Conservation (phyloP, 805 yeast genomes). For the Candida germanica region DNA sequence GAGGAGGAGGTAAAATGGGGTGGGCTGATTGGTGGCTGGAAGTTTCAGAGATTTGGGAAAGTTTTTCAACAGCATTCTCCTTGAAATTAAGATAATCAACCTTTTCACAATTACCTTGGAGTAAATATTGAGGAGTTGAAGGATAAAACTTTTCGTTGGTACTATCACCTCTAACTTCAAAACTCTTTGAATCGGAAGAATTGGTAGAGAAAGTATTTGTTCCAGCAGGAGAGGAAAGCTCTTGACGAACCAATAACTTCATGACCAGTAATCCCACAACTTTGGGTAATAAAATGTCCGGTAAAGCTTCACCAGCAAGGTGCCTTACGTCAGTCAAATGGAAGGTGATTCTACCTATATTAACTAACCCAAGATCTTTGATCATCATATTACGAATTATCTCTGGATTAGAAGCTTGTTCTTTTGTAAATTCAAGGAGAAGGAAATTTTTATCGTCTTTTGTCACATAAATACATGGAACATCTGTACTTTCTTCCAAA, state of each 20-base stretch:
- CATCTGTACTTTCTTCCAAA: not conserved
- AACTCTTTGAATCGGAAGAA: slow-evolving; percentile 55
- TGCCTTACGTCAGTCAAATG: slow-evolving; percentile 71
- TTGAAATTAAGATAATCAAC: slow-evolving; percentile 60
- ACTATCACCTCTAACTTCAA: slow-evolving; percentile 43
- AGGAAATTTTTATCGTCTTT: slow-evolving; percentile 56
- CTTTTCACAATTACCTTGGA: slow-evolving; percentile 40
- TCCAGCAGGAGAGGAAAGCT: slow-evolving; percentile 29
- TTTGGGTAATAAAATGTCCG: slow-evolving; percentile 39
- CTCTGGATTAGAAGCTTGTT: slow-evolving; percentile 19
- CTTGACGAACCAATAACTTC: slow-evolving; percentile 35
- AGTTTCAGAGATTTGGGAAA: slow-evolving; percentile 16
- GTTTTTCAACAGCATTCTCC: slow-evolving; percentile 23
- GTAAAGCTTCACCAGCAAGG: slow-evolving; percentile 53
- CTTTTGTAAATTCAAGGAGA: slow-evolving; percentile 28
- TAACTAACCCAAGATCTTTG: slow-evolving; percentile 32
- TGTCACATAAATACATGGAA: slow-evolving; percentile 49
- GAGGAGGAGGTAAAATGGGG: slow-evolving; percentile 7
- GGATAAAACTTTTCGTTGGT: slow-evolving; percentile 46
- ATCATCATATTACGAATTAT: slow-evolving; percentile 41
- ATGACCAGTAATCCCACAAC: slow-evolving; percentile 26
- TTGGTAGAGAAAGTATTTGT: slow-evolving; percentile 42
- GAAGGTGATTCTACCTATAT: slow-evolving; percentile 33
- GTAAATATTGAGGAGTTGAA: slow-evolving; percentile 66
- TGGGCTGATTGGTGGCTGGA: slow-evolving; percentile 7